Evolutionary conservation across 2,329 filamentous ascomycete species (phyloP), one percentile per base, ranked within the genome.

Genomic region (Myriosclerotinia scirpicola): DNA sequence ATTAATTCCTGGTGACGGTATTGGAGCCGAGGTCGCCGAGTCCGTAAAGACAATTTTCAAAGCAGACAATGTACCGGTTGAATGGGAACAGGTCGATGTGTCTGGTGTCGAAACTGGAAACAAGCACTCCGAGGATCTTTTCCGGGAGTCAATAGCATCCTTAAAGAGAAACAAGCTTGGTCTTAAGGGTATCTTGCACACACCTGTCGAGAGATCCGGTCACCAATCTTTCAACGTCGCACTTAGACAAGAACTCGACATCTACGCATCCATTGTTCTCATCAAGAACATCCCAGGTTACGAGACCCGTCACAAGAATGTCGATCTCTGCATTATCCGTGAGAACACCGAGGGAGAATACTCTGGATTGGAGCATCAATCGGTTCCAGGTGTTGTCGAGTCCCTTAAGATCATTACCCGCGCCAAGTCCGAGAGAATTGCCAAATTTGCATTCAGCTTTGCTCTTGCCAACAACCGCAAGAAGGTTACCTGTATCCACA

Each of bases 261-360:
- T 99, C 81, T 99, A 98, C 83, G 95, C 95, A 79, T 96, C 92
- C 73, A 95, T 99, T 79, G 92, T 93, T 77, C 86, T 98, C 74
- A 93, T 99, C 86, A 98, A 98, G 90, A 99, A 99, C 86, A 98
- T 99, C 77, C 95, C 95, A 75, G 95, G 95, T 77, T 97, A 98
- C 85, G 83, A 95, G 82, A 99, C 95, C 71, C 92, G 95, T 79
- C 95, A 99, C 87, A 90, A 96, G 81, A 87, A 95, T 81, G 92
- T 99, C 79, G 95, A 99, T 80, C 88, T 98, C 74, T 97, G 93
- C 88, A 97, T 99, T 82, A 97, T 99, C 82, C 95, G 95, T 83
- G 95, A 99, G 86, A 99, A 99, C 86, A 99, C 95, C 78, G 95
- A 99, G 87, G 95, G 95, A 78, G 95, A 99, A 85, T 99, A 99